Base-by-base conservation (phyloP, 805 yeast genomes). In the Nakazawaea anatomiae region DNA sequence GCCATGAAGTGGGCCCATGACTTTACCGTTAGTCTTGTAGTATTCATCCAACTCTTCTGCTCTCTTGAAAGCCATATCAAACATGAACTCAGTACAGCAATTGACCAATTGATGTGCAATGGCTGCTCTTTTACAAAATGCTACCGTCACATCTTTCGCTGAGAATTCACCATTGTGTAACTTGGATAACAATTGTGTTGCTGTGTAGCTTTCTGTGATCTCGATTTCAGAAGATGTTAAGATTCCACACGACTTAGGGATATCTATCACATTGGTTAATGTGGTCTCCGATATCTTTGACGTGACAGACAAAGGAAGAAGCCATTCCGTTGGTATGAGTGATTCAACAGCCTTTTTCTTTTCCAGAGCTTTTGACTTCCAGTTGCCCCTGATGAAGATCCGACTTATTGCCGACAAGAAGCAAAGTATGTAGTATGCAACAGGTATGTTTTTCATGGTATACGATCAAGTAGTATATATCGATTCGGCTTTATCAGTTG, bases 1-100 rank as follows among this genome's bases (percentile, higher is more conserved):
- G 1, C 87, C 87, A 56, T 81, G 85, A 43, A 82, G 70, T 1
- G 86, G 83, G 29, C 86, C 86, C 44, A 77, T 59, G 2, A 73
- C 63, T 55, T 75, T 72, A 9, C 83, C 83, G 43, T 70, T 61
- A 40, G 68, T 57, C 51, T 61, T 64, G 50, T 57, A 76, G 58
- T 75, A 75, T 30, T 70, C 74, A 57, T 83, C 89, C 52, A 80
- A 69, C 47, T 60, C 68, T 57, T 72, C 61, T 9, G 87, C 87
- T 50, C 73, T 68, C 51, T 67, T 68, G 49, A 81, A 65, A 11
- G 86, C 88, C 51, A 77, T 76, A 9, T 77, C 79, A 38, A 77
- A 67, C 62, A 82, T 66, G 12, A 68, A 62, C 47, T 69, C 73
- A 8, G 62, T 53, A 29, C 65, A 57, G 52, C 72, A 69, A 49